Evolutionary conservation across 2,329 filamentous ascomycete species (phyloP).

Genomic region (Huntiella abstrusa): DNA sequence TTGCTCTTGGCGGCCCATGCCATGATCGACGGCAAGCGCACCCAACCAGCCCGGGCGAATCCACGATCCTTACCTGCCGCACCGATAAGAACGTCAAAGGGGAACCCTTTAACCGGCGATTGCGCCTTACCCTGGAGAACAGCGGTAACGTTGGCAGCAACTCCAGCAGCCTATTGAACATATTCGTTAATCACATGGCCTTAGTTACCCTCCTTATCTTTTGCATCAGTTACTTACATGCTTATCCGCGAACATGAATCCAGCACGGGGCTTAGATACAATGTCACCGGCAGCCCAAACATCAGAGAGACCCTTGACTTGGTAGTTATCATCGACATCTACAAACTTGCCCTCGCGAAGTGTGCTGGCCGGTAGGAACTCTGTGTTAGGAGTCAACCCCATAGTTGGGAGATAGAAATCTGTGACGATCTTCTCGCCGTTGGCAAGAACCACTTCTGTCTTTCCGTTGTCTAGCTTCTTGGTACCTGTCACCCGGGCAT

Average conservation of each 20-base stretch:
- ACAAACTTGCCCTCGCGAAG: constrained; percentile 27
- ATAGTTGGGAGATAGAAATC: constrained; percentile 39
- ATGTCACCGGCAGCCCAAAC: constrained; percentile 37
- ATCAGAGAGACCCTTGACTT: constrained; percentile 24
- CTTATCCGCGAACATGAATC: constrained; percentile 41
- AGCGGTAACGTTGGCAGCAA: constrained; percentile 34
- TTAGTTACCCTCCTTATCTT: neutral
- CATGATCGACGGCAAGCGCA: constrained; percentile 31
- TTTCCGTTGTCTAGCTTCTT: constrained; percentile 23
- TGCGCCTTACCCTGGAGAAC: constrained; percentile 26
- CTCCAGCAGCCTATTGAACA: constrained; percentile 24
- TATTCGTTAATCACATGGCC: neutral
- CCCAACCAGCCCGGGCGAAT: constrained; percentile 26
- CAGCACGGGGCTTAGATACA: constrained; percentile 31
- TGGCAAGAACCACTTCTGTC: constrained; percentile 28
- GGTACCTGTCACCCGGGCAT: constrained; percentile 22
- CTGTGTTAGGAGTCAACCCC: constrained; percentile 35
- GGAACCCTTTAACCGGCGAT: constrained; percentile 25
- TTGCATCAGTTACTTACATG: constrained; percentile 21
- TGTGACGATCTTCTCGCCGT: constrained; percentile 28
- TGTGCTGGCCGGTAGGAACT: constrained; percentile 27
- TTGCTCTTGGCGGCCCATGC: constrained; percentile 34
- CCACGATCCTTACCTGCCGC: constrained; percentile 31
- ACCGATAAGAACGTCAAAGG: constrained; percentile 30
- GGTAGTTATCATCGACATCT: constrained; percentile 31